These are phyloP conservation scores for Penicillium sclerotiorum DNA, from an alignment of 2,329 filamentous ascomycete genomes.

Conservation along the genomic window DNA sequence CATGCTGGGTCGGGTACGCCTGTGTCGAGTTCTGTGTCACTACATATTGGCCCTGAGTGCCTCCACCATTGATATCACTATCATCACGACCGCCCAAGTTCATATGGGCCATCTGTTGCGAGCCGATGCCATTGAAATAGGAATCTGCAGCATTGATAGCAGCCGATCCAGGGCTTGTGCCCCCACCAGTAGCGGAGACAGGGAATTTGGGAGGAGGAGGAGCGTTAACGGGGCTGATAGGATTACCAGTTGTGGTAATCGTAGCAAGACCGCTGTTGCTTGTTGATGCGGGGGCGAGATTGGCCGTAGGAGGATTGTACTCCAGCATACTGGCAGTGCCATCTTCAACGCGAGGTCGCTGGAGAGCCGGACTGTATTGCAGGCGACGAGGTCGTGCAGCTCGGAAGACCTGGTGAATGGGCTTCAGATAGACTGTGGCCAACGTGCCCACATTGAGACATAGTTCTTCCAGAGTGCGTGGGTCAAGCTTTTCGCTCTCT, in stretches of 20 bases:
- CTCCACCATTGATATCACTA: conserved; percentile 66
- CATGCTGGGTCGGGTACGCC: conserved; percentile 69
- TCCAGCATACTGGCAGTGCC: conserved; percentile 32
- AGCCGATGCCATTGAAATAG: conserved; percentile 81
- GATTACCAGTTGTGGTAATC: conserved; percentile 34
- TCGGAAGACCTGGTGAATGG: conserved; percentile 95
- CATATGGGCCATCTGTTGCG: conserved; percentile 73
- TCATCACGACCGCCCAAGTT: conserved; percentile 65
- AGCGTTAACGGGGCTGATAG: conserved; percentile 32
- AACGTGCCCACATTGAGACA: conserved; percentile 94
- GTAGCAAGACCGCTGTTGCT: conserved; percentile 30
- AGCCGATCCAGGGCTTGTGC: conserved; percentile 62
- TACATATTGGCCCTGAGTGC: conserved; percentile 60
- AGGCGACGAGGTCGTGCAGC: conserved; percentile 79
- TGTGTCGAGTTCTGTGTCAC: conserved; percentile 83
- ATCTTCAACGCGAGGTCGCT: conserved; percentile 61
- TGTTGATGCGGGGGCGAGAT: conserved; percentile 30
- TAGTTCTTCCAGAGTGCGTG: conserved; percentile 91
- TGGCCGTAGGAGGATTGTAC: conserved; percentile 41
- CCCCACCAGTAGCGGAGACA: conserved; percentile 76
- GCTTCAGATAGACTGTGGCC: conserved; percentile 96
- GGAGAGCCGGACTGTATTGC: conserved; percentile 80
- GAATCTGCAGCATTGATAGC: conserved; percentile 84
- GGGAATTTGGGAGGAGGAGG: conserved; percentile 34
- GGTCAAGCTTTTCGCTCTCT: conserved; percentile 91